A percentile compares a stretch with the other conserved stretches of the same genome.
Conservation (phyloP, 345 rosid genomes). For the Lagerstroemia speciosa region DNA sequence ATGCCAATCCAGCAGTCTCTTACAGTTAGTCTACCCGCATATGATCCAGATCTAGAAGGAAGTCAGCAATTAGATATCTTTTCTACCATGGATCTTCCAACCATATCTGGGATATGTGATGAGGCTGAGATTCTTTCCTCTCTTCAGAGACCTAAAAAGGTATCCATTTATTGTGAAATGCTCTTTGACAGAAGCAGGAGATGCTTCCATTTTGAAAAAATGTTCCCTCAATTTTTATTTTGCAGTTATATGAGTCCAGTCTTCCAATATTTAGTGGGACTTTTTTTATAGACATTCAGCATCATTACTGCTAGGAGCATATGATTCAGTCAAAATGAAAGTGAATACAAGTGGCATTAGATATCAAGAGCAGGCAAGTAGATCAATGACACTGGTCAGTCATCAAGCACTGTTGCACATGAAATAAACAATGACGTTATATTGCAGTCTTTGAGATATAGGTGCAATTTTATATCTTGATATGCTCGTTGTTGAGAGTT, state of each 20-base stretch:
- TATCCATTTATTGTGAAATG: conserved; percentile 15
- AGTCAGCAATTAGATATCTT: conserved; percentile 54
- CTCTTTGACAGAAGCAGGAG: not conserved
- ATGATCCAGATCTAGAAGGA: conserved; percentile 37
- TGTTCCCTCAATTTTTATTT: not conserved
- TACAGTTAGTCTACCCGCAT: conserved; percentile 66
- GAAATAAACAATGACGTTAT: too few species aligned
- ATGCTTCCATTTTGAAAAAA: not conserved
- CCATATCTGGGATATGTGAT: conserved; percentile 77
- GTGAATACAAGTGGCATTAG: not conserved
- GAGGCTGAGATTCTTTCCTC: conserved; percentile 98
- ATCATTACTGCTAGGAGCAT: conserved; percentile 1
- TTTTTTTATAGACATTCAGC: not conserved
- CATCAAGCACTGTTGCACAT: too few species aligned
- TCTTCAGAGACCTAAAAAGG: conserved; percentile 92
- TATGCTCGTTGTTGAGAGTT: not conserved
- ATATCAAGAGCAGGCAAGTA: not conserved
- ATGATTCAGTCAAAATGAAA: not conserved
- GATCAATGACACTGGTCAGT: not conserved
- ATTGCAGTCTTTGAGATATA: not conserved
- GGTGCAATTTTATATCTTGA: not conserved
- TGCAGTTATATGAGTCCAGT: not conserved
- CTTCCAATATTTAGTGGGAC: not conserved
- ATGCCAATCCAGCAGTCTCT: conserved; percentile 96
- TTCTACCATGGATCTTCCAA: conserved; percentile 72